Evolutionary conservation across 805 yeast species (phyloP), one percentile per base, ranked within the genome.

Genomic region (Saturnispora quitensis): DNA sequence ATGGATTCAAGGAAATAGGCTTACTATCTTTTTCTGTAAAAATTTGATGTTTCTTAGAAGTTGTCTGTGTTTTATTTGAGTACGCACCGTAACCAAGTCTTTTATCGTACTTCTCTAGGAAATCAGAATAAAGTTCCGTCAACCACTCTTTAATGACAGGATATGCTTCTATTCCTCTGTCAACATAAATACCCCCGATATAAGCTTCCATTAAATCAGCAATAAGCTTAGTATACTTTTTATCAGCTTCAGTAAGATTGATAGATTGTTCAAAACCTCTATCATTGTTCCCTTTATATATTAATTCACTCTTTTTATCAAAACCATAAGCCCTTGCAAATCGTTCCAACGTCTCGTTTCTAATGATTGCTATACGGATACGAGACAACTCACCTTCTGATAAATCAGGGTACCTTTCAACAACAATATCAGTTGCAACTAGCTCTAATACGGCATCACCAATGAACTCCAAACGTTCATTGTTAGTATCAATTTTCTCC

Each of bases 201-300:
- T 91, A 91, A 0, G 98, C 97, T 68, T 93, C 99, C 63, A 91
- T 87, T 0, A 86, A 81, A 72, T 91, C 99, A 0, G 98, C 96
- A 61, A 76, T 77, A 4, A 44, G 27, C 15, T 40, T 46, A 2
- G 51, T 25, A 43, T 53, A 46, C 8, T 44, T 53, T 33, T 51
- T 47, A 24, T 53, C 53, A 2, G 52, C 45, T 42, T 51, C 51
- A 3, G 48, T 48, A 5, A 47, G 5, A 47, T 43, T 44, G 22
- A 50, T 28, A 5, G 44, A 34, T 43, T 35, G 74, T 71, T 45
- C 50, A 28, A 40, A 45, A 8, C 53, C 46, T n/a, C 25, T 24
- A 18, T 45, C 52, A 15, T n/a, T 28, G n/a, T 15, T 17, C 8
- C 50, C 50, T 28, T 20, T 42, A n/a, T 45, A 50, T 10, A 50